Conservation (phyloP, 2,329 filamentous ascomycete species). For the Hymenoscyphus scutula region DNA sequence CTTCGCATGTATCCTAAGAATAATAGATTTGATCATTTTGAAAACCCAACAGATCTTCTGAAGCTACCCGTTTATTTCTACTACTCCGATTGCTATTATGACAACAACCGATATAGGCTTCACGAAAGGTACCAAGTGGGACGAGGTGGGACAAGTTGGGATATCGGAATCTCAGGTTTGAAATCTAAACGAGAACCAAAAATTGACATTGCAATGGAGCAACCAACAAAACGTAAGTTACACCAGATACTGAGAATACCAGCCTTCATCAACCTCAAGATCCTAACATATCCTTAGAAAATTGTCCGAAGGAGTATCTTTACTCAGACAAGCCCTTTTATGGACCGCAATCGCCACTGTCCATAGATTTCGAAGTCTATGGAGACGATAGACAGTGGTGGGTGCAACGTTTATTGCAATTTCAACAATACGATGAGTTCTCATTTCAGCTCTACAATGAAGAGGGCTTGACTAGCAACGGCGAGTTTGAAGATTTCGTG, state of each 20-base stretch:
- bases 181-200: slow-evolving; percentile 18
- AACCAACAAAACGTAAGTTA: background rate
- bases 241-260: background rate
- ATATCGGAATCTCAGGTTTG: slow-evolving; percentile 21
- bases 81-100: slow-evolving; percentile 25
- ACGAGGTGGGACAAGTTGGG: slow-evolving; percentile 22
- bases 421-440: slow-evolving; percentile 17
- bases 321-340: too few species aligned
- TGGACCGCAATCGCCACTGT: background rate
- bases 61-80: slow-evolving; percentile 24
- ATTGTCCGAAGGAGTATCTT: background rate
- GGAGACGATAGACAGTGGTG: slow-evolving; percentile 1
- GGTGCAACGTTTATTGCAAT: slow-evolving; percentile 15
- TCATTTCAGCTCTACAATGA: slow-evolving; percentile 17
- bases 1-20: slow-evolving; percentile 17
- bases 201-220: slow-evolving; percentile 19
- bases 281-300: background rate
- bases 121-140: slow-evolving; percentile 23
- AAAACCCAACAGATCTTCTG: background rate
- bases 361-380: background rate
- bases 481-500: slow-evolving; percentile 9
- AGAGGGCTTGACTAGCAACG: slow-evolving; percentile 3
- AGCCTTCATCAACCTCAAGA: background rate
- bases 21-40: too few species aligned
- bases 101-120: slow-evolving; percentile 18